Conservation (phyloP, 176 grass and related monocot genomes). For the Carex scoparia region DNA sequence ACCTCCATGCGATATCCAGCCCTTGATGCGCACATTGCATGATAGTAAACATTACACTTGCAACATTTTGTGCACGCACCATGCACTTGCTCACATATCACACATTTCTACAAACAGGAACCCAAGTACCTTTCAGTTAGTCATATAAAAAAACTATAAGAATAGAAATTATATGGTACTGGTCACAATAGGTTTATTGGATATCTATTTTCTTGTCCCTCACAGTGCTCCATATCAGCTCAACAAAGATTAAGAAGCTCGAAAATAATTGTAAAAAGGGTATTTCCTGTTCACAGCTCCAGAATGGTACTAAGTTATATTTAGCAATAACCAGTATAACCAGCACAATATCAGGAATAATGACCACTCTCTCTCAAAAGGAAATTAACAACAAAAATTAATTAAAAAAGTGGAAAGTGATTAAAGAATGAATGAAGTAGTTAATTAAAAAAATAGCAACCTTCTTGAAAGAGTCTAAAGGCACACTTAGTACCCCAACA, state of each 20-base stretch:
- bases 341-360: conserved; percentile 7
- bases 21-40: conserved; percentile 89
- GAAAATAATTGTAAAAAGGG: neutral
- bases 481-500: conserved; percentile 67
- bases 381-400: neutral
- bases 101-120: conserved; percentile 50
- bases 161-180: neutral
- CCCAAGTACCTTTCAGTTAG: neutral
- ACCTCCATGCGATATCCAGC: conserved; percentile 98
- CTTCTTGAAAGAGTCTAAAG: conserved; percentile 77
- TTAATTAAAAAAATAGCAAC: conserved; percentile 28
- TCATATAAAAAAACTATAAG: neutral
- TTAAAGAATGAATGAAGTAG: neutral
- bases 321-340: neutral
- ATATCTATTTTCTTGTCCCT: neutral
- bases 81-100: conserved; percentile 87
- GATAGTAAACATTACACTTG: conserved; percentile 81
- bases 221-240: neutral
- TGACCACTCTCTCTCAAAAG: neutral
- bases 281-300: neutral
- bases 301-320: neutral
- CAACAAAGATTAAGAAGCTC: neutral
- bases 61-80: conserved; percentile 88
- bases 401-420: neutral
- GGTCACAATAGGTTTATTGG: neutral